Percentiles rank a stretch among this genome's conserved stretches.
These are phyloP conservation scores for Cytidiella melzeri DNA, from an alignment of 768 basidiomycete species.

Conservation along the genomic window DNA sequence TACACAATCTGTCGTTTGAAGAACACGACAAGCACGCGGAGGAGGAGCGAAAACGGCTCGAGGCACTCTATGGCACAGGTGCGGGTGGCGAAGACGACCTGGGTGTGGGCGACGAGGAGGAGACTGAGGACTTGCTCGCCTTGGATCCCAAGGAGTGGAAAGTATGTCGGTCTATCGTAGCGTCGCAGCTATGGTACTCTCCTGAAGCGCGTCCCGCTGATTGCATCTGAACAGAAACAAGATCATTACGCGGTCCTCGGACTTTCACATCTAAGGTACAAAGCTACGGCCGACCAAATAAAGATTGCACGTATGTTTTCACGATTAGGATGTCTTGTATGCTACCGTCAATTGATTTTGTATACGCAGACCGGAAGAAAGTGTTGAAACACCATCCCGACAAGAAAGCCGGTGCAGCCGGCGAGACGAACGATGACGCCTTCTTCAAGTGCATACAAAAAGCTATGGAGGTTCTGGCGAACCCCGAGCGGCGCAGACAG, in stretches of 20 bases:
- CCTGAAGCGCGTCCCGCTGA: neutral
- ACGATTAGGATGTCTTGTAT: neutral
- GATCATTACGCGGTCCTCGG: constrained; percentile 98
- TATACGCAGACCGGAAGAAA: constrained; percentile 84
- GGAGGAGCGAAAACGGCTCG: constrained; percentile 45
- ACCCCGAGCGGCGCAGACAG: constrained; percentile 83
- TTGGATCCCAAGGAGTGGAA: constrained; percentile 99
- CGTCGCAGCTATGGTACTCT: neutral
- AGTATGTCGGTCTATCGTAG: constrained; percentile 35
- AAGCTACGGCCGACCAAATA: constrained; percentile 86
- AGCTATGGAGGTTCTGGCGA: constrained; percentile 89
- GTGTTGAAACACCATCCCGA: constrained; percentile 99
- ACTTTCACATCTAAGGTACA: constrained; percentile 82
- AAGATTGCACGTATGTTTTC: constrained; percentile 82
- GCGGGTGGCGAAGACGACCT: constrained; percentile 69
- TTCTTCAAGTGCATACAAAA: constrained; percentile 99
- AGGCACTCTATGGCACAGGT: constrained; percentile 42
- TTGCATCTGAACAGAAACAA: constrained; percentile 63
- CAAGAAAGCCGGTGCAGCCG: constrained; percentile 78
- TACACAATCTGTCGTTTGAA: constrained; percentile 74
- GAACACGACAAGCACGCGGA: constrained; percentile 69
- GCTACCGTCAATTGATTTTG: neutral
- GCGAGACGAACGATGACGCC: constrained; percentile 90
- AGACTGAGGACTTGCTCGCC: constrained; percentile 58
- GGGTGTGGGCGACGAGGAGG: constrained; percentile 89